phyloP scores from a whole-genome alignment of 306 rosid genomes.

The Pyrus pyrifolia region DNA sequence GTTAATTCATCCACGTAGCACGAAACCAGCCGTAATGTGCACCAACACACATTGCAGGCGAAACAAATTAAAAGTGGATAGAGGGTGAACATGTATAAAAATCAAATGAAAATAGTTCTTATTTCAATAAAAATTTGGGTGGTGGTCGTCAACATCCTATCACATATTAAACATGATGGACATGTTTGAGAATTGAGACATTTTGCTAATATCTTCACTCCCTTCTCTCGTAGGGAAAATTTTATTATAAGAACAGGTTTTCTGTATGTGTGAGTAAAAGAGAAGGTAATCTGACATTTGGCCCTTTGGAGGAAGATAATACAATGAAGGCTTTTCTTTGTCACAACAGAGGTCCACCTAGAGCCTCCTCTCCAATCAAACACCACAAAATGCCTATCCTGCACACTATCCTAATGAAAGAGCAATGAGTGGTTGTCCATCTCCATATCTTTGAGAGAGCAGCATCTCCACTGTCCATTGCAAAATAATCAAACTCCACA shows the following conservation, averaged over 20 bases:
- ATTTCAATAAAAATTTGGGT: neutral
- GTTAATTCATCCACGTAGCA: neutral
- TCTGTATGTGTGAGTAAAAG: neutral
- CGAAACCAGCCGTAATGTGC: neutral
- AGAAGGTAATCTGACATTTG: neutral
- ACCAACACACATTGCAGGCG: neutral
- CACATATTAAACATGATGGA: neutral
- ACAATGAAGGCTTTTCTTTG: neutral
- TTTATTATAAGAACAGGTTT: neutral
- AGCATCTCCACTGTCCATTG: slow-evolving; percentile 25
- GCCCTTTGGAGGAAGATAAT: slow-evolving; percentile 2
- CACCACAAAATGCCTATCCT: slow-evolving; percentile 50
- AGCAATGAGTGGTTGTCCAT: slow-evolving; percentile 45
- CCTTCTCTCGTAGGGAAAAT: neutral
- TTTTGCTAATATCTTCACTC: neutral
- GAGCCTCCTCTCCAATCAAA: slow-evolving; percentile 33
- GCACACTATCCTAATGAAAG: slow-evolving; percentile 48
- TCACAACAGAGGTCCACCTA: slow-evolving; percentile 8
- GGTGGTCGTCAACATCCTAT: neutral
- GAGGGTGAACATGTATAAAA: neutral
- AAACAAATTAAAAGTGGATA: neutral
- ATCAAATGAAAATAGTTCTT: neutral
- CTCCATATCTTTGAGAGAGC: slow-evolving; percentile 20
- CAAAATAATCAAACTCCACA: slow-evolving; percentile 31
- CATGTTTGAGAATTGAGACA: neutral